phyloP scores from a whole-genome alignment of 2,329 filamentous ascomycete species.

The Tolypocladium inflatum region DNA sequence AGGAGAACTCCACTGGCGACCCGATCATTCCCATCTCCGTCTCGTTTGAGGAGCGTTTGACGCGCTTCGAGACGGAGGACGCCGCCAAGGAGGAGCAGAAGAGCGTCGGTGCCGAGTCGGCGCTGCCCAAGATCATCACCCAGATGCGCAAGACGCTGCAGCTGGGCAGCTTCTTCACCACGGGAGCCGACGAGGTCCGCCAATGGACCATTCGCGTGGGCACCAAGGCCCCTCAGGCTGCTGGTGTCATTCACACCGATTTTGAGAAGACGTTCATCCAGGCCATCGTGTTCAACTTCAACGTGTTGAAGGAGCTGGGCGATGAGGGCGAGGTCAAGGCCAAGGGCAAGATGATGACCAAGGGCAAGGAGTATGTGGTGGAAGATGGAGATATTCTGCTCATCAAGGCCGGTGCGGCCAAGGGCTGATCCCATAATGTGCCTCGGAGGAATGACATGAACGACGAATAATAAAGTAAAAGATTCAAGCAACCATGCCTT shows the following conservation, averaged over 20 bases:
- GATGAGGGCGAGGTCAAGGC: slow-evolving; percentile 84
- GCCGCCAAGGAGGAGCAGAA: slow-evolving; percentile 81
- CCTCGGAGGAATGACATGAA: neutral
- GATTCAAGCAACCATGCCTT: neutral
- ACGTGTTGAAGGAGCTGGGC: slow-evolving; percentile 69
- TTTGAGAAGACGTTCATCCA: slow-evolving; percentile 99
- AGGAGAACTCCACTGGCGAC: slow-evolving; percentile 78
- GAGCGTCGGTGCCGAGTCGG: slow-evolving; percentile 75
- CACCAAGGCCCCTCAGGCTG: slow-evolving; percentile 94
- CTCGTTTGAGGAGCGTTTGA: slow-evolving; percentile 84
- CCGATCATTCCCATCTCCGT: slow-evolving; percentile 91
- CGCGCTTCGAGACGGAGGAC: slow-evolving; percentile 66
- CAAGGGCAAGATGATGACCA: slow-evolving; percentile 95
- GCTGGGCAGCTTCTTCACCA: slow-evolving; percentile 94
- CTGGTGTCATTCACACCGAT: slow-evolving; percentile 95
- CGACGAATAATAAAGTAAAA: slow-evolving; percentile 7
- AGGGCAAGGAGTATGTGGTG: slow-evolving; percentile 94
- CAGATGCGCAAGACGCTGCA: slow-evolving; percentile 91
- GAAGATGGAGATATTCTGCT: slow-evolving; percentile 76
- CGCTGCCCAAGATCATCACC: slow-evolving; percentile 80
- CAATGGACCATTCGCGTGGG: slow-evolving; percentile 97
- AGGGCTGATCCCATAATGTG: slow-evolving; percentile 37
- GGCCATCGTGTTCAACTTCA: slow-evolving; percentile 87
- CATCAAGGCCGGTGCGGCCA: slow-evolving; percentile 83
- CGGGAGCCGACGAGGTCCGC: slow-evolving; percentile 87